Evolutionary conservation across 148 eudicot genomes (phyloP).

Genomic region (Pharnaceum exiguum): DNA sequence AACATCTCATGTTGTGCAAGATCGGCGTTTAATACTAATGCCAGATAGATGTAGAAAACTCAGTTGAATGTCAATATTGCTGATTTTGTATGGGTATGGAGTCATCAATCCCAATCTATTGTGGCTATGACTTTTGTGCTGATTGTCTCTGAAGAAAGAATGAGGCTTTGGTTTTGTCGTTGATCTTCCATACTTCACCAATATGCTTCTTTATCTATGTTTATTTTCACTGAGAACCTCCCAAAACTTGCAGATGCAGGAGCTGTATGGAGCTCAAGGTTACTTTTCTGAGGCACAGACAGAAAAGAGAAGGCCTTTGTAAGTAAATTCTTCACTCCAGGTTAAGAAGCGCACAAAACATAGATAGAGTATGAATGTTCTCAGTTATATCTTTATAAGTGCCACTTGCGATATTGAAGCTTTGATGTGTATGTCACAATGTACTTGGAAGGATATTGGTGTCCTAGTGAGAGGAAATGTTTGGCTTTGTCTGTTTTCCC

Average conservation of each 20-base stretch:
- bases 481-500: not conserved
- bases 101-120: no score
- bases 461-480: not conserved
- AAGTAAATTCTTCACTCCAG: constrained; percentile 26
- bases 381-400: no score
- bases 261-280: constrained; percentile 86
- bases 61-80: not conserved
- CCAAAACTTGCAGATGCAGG: constrained; percentile 70
- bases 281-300: constrained; percentile 69
- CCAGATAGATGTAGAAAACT: not conserved
- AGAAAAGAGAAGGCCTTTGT: constrained; percentile 48
- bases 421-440: not conserved
- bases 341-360: not conserved
- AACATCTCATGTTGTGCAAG: no score
- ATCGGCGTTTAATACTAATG: not conserved
- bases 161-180: not conserved
- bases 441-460: not conserved
- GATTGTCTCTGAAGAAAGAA: no score
- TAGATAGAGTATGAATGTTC: not conserved
- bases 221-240: not conserved
- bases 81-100: not conserved
- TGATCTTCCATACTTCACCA: not conserved
- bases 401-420: no score
- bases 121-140: no score
- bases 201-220: not conserved